A percentile compares a stretch with the other conserved stretches of the same genome.
Conservation (phyloP, 805 yeast species). For the Zygoascus bituminiphila region DNA sequence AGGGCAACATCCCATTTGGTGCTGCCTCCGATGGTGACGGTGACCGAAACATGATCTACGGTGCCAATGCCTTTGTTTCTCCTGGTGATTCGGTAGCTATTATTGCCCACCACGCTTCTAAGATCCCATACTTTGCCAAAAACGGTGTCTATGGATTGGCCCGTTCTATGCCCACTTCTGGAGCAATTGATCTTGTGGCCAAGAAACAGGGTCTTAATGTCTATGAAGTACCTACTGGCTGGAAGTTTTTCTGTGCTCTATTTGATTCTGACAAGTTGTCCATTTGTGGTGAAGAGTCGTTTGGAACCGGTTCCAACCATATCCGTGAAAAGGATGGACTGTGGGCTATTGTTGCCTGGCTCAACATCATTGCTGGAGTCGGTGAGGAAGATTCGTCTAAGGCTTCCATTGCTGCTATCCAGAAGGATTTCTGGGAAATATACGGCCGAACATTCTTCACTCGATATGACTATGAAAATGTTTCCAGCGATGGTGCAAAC, state of each 20-base stretch:
- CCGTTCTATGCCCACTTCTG: slow-evolving; percentile 95
- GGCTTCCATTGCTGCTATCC: slow-evolving; percentile 72
- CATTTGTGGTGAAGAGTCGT: slow-evolving; percentile 96
- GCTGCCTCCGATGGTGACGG: slow-evolving; percentile 99
- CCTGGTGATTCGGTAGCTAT: slow-evolving; percentile 99
- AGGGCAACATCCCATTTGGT: slow-evolving; percentile 77
- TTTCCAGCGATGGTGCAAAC: slow-evolving; percentile 64
- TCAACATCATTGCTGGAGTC: slow-evolving; percentile 85
- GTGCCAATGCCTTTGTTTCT: slow-evolving; percentile 87
- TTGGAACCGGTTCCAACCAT: slow-evolving; percentile 97
- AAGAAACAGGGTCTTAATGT: slow-evolving; percentile 59
- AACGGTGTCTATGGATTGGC: slow-evolving; percentile 90
- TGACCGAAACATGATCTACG: slow-evolving; percentile 97
- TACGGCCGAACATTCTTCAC: slow-evolving; percentile 98
- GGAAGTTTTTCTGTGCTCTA: slow-evolving; percentile 96
- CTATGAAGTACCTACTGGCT: slow-evolving; percentile 97
- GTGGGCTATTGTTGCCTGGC: slow-evolving; percentile 98
- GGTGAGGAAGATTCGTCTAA: slow-evolving; percentile 48
- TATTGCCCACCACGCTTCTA: slow-evolving; percentile 85
- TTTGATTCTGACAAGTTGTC: slow-evolving; percentile 90
- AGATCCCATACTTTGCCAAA: slow-evolving; percentile 84
- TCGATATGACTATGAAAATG: slow-evolving; percentile 87
- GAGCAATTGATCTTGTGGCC: slow-evolving; percentile 89
- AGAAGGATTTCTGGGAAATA: slow-evolving; percentile 76
- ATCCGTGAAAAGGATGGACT: slow-evolving; percentile 96